Evolutionary conservation across 768 basidiomycete genomes (phyloP), one percentile per base, ranked within the genome.

Genomic region (Boletellus emodensis): DNA sequence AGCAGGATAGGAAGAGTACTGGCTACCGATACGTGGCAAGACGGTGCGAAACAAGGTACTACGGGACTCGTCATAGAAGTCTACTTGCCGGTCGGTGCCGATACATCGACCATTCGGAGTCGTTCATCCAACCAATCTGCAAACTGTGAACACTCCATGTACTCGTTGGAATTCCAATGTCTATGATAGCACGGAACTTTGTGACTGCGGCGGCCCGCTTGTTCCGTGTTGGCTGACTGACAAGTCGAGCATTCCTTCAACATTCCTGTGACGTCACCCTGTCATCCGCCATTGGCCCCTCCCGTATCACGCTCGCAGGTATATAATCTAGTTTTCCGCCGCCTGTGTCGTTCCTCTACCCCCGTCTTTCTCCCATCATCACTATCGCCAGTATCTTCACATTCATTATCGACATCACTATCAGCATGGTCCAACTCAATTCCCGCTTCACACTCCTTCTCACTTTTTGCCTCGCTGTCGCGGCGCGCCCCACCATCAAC

Each of bases 361-460:
- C 52, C 43, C 45, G 7, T 51, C 49, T 48, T 55, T 24, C 18
- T 42, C 44, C 44, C 40, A 17, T 38, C 55, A 56, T 50, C 45
- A 54, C 51, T 52, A 63, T 53, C 40, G 14, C 46, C 41, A 39
- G 41, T 40, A 40, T 15, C 41, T 24, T 43, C 64, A 68, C 64
- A 44, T 47, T 66, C 66, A 33, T 59, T 62, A 57, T 42, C 22
- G 30, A 59, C 66, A 66, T 63, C 17, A 60, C 58, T 53, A 66
- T 52, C 53, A 44, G 43, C 51, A 66, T 66, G 65, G 60, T 66
- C 49, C 66, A 60, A 44, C 57, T 68, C 53, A 53, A 48, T 22
- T 35, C 56, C 51, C 66, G 54, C 52, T 68, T 66, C 65, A 13
- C 60, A 18, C n/a, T 56, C 35, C 64, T 66, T 11, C 64, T 66